phyloP scores from a whole-genome alignment of 139 green algal species.

The Picochlorum sp. region DNA sequence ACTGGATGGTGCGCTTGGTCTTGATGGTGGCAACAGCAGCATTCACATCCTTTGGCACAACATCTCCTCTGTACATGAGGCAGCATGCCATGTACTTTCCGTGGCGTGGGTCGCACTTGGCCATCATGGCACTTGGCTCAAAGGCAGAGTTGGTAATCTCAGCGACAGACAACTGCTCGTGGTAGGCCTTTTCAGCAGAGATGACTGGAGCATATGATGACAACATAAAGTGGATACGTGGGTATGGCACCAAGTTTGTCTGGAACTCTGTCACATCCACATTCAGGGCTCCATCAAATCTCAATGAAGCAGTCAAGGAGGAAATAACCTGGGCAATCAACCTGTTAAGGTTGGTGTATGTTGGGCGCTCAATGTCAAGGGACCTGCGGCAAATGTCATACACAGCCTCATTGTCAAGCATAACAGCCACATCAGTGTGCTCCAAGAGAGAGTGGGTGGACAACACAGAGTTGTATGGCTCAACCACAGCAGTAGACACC shows the following conservation, averaged over 20 bases:
- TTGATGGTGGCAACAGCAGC: conserved; percentile 94
- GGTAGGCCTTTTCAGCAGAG: conserved; percentile 98
- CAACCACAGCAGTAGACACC: conserved; percentile 89
- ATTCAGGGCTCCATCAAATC: conserved; percentile 94
- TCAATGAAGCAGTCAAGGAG: conserved; percentile 89
- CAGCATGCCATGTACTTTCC: conserved; percentile 99
- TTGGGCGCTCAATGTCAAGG: conserved; percentile 93
- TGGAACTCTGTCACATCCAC: conserved; percentile 98
- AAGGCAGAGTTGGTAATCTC: conserved; percentile 97
- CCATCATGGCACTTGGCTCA: conserved; percentile 95
- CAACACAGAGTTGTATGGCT: conserved; percentile 96
- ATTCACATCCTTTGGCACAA: conserved; percentile 99
- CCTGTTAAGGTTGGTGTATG: conserved; percentile 97
- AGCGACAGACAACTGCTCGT: conserved; percentile 95
- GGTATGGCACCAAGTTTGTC: conserved; percentile 98
- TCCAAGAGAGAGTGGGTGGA: conserved; percentile 95
- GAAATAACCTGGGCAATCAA: conserved; percentile 89
- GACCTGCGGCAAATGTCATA: conserved; percentile 97
- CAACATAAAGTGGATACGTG: conserved; percentile 99
- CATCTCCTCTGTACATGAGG: conserved; percentile 98
- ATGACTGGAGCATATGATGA: conserved; percentile 95
- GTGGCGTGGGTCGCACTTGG: conserved; percentile 92
- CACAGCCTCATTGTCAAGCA: conserved; percentile 96
- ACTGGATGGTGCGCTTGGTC: conserved; percentile 98
- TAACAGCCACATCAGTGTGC: conserved; percentile 94